These are phyloP conservation scores for Eucalyptus lansdowneana DNA, from an alignment of 345 rosid species.

Conservation along the genomic window DNA sequence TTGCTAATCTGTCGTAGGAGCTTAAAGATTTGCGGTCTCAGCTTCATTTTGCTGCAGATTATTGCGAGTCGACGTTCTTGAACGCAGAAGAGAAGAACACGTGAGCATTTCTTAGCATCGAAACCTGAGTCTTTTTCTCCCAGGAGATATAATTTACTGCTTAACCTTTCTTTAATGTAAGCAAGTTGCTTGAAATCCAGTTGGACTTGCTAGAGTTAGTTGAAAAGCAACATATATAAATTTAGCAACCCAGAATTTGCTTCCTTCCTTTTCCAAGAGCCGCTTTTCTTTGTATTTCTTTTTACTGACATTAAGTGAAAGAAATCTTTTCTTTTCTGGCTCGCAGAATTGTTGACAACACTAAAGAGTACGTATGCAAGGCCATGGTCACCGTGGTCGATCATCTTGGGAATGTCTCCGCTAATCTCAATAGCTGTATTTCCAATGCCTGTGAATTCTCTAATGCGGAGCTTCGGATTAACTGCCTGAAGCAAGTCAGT, in stretches of 20 bases:
- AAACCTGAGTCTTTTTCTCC: neutral
- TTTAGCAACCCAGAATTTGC: neutral
- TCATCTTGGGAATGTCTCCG: constrained; percentile 53
- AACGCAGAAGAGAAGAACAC: constrained; percentile 23
- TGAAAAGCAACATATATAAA: neutral
- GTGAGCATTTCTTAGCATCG: constrained; percentile 9
- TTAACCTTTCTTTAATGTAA: neutral
- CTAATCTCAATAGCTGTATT: constrained; percentile 26
- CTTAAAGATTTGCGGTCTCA: constrained; percentile 53
- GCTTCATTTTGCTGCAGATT: constrained; percentile 57
- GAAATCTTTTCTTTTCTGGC: neutral
- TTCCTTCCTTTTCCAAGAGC: neutral
- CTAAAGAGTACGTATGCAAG: constrained; percentile 50
- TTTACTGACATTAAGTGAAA: neutral
- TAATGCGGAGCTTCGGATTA: constrained; percentile 38
- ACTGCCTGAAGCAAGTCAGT: constrained; percentile 46
- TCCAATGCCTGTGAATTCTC: constrained; percentile 13
- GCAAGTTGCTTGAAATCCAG: neutral
- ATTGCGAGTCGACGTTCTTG: constrained; percentile 40
- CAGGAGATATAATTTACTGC: neutral
- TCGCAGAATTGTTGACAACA: constrained; percentile 45
- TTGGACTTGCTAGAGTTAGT: neutral
- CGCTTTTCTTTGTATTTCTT: neutral
- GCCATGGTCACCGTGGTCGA: constrained; percentile 57
- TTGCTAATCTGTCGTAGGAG: constrained; percentile 19